phyloP scores from a whole-genome alignment of 495 filamentous ascomycete genomes.

The Aspergillus indologenus region DNA sequence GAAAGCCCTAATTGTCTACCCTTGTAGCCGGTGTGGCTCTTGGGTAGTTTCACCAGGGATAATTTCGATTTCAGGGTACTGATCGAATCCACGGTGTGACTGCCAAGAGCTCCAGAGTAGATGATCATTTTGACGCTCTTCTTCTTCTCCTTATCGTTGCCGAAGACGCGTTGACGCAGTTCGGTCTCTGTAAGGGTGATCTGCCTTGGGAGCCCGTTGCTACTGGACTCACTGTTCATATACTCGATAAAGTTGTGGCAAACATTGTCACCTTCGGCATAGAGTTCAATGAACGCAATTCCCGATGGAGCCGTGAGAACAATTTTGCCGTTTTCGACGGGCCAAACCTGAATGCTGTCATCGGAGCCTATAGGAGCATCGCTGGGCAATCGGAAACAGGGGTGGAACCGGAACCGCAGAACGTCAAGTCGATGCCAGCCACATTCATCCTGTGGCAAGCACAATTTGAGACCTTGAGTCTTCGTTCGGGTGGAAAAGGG shows the following conservation, averaged over 20 bases:
- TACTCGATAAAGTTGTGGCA: conserved; percentile 82
- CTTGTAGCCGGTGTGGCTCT: conserved; percentile 69
- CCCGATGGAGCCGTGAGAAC: conserved; percentile 79
- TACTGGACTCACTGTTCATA: conserved; percentile 55
- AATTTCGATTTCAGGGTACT: conserved; percentile 63
- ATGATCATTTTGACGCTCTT: conserved; percentile 67
- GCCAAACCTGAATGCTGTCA: conserved; percentile 83
- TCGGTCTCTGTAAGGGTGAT: conserved; percentile 71
- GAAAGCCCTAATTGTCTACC: conserved; percentile 75
- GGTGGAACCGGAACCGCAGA: conserved; percentile 84
- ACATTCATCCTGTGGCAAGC: conserved; percentile 74
- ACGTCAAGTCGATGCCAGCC: conserved; percentile 85
- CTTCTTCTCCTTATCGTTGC: conserved; percentile 65
- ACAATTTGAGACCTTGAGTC: conserved; percentile 68
- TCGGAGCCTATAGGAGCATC: conserved; percentile 66
- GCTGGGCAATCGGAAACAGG: conserved; percentile 80
- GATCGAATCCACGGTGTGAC: conserved; percentile 71
- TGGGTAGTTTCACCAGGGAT: conserved; percentile 69
- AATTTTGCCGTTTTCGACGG: conserved; percentile 75
- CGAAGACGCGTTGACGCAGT: conserved; percentile 60
- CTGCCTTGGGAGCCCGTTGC: conserved; percentile 62
- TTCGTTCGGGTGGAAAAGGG: conserved; percentile 81
- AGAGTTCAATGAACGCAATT: conserved; percentile 78
- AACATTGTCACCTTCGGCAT: conserved; percentile 66
- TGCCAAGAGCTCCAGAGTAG: conserved; percentile 70